Base-by-base conservation (phyloP, 2,329 filamentous ascomycete genomes). In the Fusarium poae region DNA sequence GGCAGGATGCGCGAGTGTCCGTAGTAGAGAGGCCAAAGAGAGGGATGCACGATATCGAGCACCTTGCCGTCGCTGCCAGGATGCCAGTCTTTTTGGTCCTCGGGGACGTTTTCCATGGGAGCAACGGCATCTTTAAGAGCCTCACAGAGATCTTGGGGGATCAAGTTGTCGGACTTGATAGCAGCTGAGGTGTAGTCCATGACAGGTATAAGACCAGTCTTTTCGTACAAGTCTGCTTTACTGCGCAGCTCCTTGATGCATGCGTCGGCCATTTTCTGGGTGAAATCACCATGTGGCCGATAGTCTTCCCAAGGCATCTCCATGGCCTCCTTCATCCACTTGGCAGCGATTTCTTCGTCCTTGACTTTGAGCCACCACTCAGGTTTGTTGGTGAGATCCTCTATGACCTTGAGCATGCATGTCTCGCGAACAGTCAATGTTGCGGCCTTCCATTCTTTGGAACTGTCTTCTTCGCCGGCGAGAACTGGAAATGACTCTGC, bases 51-150 rank as follows among this genome's bases (percentile, higher is more conserved):
- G 2, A 73, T 61, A 23, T 73, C 64, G 16, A 68, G 68, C 8
- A 71, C 68, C 27, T 58, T 68, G 5, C 62, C 64, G 11, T 66
- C 55, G 21, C 63, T 72, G 4, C 61, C 50, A 11, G 71, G 71
- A 27, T 73, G 71, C 71, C 71, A 73, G 21, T 73, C 71, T 65
- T 85, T 84, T 34, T 80, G 50, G 0, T 78, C 56, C 9, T 85
- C 82, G 0, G 84, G 82, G 1, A 85, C 80, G 20, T 84, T 75
- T 61, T 90, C 84, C 3, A 92, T 78, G 0, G 73, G 74, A 2
- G 75, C 73, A 32, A 86, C 82, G 2, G 81, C 82, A 4, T 72
- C 67, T 29, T 72, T 78, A 5, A 91, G 78, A 2, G 78, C 75
- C 1, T 82, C 18, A 6, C 60, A 56, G 4, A 79, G 69, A 1